Evolutionary conservation across 2,329 filamentous ascomycete species (phyloP).

Genomic region (Pseudogymnoascus sp.): DNA sequence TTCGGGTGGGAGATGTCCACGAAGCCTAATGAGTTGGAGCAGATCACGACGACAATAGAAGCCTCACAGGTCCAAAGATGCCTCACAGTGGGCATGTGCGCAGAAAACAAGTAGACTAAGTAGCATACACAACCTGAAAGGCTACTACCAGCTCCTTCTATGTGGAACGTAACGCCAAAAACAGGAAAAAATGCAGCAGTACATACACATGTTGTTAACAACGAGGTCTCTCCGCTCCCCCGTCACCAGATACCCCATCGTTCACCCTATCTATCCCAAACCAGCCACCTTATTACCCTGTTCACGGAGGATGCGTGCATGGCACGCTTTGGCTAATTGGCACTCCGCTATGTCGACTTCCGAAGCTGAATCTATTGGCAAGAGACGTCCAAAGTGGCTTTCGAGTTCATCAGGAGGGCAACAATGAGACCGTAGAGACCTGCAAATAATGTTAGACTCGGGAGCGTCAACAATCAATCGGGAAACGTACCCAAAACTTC

Average conservation of each 20-base stretch:
- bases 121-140: slow-evolving; percentile 28
- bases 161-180: slow-evolving; percentile 30
- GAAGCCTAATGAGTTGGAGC: neutral
- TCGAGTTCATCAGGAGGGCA: slow-evolving; percentile 98
- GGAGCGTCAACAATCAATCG: neutral
- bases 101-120: slow-evolving; percentile 20
- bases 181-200: slow-evolving; percentile 23
- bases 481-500: slow-evolving; percentile 65
- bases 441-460: slow-evolving; percentile 33
- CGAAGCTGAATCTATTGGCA: slow-evolving; percentile 43
- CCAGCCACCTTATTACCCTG: neutral
- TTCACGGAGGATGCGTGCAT: neutral
- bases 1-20: neutral
- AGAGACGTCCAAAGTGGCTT: slow-evolving; percentile 57
- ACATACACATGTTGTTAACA: slow-evolving; percentile 28
- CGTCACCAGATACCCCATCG: slow-evolving; percentile 1
- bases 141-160: slow-evolving; percentile 26
- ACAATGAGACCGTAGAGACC: slow-evolving; percentile 99
- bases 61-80: neutral
- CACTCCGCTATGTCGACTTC: neutral
- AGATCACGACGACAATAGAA: neutral
- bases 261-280: slow-evolving; percentile 2
- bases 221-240: slow-evolving; percentile 15
- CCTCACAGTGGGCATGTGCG: neutral
- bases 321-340: neutral